A percentile compares a stretch with the other conserved stretches of the same genome.
phyloP scores from a whole-genome alignment of 805 yeast species.

The Teunomyces gatunensis region DNA sequence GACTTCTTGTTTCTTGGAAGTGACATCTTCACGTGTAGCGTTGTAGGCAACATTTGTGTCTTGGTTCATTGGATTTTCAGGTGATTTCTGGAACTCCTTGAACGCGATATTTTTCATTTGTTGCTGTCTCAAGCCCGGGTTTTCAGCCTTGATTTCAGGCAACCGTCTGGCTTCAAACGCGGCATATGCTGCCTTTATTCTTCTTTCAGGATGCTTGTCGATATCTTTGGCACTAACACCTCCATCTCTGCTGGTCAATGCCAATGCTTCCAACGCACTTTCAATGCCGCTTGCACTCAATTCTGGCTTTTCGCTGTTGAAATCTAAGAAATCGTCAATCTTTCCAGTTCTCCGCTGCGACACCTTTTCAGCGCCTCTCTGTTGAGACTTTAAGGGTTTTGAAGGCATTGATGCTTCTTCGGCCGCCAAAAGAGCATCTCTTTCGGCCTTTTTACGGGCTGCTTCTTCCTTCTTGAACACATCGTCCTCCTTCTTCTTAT shows the following conservation, averaged over 20 bases:
- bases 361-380: constrained; percentile 67
- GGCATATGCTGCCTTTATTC: constrained; percentile 76
- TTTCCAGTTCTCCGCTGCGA: constrained; percentile 59
- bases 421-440: constrained; percentile 62
- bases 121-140: constrained; percentile 76
- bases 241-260: constrained; percentile 56
- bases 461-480: constrained; percentile 73
- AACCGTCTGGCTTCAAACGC: constrained; percentile 70
- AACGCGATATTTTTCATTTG: constrained; percentile 71
- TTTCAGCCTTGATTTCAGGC: constrained; percentile 71
- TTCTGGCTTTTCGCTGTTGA: constrained; percentile 46
- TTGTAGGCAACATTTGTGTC: constrained; percentile 61
- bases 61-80: constrained; percentile 84
- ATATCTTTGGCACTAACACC: constrained; percentile 61
- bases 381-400: constrained; percentile 51
- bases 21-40: constrained; percentile 55
- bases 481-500: constrained; percentile 67
- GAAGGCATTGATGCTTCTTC: constrained; percentile 65
- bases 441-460: constrained; percentile 75
- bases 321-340: constrained; percentile 65
- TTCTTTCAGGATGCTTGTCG: constrained; percentile 86
- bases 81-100: constrained; percentile 79
- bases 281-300: constrained; percentile 75
- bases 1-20: constrained; percentile 45
- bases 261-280: constrained; percentile 73